Evolutionary conservation across 2,329 filamentous ascomycete genomes (phyloP), one percentile per base, ranked within the genome.

Genomic region (Paradendryphiella salina): DNA sequence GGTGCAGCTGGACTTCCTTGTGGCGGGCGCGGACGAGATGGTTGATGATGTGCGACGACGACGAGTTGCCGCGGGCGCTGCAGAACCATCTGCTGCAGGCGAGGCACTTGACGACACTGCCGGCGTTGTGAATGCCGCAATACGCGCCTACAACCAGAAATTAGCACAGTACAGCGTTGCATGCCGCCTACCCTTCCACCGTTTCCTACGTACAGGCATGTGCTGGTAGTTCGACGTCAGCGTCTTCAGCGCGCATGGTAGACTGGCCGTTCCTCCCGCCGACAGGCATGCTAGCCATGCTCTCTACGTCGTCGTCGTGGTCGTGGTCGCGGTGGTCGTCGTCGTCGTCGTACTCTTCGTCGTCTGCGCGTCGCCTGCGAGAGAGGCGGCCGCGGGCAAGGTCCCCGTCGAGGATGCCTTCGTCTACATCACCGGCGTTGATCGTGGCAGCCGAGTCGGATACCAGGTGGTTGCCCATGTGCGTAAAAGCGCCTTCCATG

Each of bases 71-170:
- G 67, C 93, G 89, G 53, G 93, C 92, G 75, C 92, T 97, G 77
- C 94, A 99, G 74, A 99, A 99, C 94, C 94, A 99, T 73, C 97
- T 99, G 79, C 85, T 93, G 79, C 94, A 99, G 54, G 87, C 83
- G 54, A 99, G 81, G 71, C 94, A 99, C 77, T 96, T 97, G 65
- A 99, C 94, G 50, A 99, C 95, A 60, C 89, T 94, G 71, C 88
- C 88, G 2, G 94, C 88, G 51, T 95, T 96, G 77, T 99, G 94
- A 59, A 99, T 99, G 52, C 94, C 94, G 73, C 94, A 99, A 75
- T 96, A 96, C 32, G 90, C 94, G 71, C 50, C 50, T 53, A 23
- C 13, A 21, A n/a, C n/a, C 28, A 28, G n/a, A 15, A 17, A 33
- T 49, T 15, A 49, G 46, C 26, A 38, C 29, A 33, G 40, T 18